phyloP scores from a whole-genome alignment of 495 filamentous ascomycete genomes.

The Neurospora sublineolata region DNA sequence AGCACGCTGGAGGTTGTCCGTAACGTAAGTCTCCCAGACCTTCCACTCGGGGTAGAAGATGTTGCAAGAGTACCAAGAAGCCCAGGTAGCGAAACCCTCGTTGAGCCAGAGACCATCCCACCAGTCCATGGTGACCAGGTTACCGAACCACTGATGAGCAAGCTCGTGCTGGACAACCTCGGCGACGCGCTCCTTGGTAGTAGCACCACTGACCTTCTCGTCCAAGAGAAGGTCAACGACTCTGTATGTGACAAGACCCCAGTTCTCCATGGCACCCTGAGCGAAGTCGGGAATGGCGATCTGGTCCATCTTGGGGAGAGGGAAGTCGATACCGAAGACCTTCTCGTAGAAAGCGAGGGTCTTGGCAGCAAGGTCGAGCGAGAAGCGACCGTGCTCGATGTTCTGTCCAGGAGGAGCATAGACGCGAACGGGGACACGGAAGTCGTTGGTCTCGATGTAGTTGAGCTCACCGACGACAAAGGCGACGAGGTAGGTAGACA shows the following conservation, averaged over 20 bases:
- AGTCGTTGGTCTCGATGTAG: constrained; percentile 61
- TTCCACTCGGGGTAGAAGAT: constrained; percentile 96
- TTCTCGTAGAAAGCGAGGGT: constrained; percentile 65
- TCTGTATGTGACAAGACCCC: constrained; percentile 92
- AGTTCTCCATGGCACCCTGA: constrained; percentile 97
- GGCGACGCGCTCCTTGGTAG: constrained; percentile 84
- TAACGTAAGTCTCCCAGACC: constrained; percentile 93
- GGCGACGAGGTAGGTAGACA: constrained; percentile 70
- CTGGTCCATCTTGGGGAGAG: constrained; percentile 89
- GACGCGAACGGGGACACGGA: constrained; percentile 63
- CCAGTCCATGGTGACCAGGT: constrained; percentile 98
- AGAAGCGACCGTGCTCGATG: constrained; percentile 56
- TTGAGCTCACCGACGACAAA: constrained; percentile 69
- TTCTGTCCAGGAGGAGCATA: constrained; percentile 53
- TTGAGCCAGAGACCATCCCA: constrained; percentile 99
- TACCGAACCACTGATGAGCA: constrained; percentile 98
- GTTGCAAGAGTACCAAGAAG: constrained; percentile 61
- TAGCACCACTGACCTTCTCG: constrained; percentile 82
- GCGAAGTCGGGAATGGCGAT: constrained; percentile 91
- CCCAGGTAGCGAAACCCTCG: constrained; percentile 96
- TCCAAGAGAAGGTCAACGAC: constrained; percentile 86
- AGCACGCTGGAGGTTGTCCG: constrained; percentile 80
- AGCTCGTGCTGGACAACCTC: constrained; percentile 95
- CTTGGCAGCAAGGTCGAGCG: constrained; percentile 54
- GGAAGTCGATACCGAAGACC: constrained; percentile 61